phyloP scores from a whole-genome alignment of 257 asterid genomes.

The Cynanchum wilfordii region DNA sequence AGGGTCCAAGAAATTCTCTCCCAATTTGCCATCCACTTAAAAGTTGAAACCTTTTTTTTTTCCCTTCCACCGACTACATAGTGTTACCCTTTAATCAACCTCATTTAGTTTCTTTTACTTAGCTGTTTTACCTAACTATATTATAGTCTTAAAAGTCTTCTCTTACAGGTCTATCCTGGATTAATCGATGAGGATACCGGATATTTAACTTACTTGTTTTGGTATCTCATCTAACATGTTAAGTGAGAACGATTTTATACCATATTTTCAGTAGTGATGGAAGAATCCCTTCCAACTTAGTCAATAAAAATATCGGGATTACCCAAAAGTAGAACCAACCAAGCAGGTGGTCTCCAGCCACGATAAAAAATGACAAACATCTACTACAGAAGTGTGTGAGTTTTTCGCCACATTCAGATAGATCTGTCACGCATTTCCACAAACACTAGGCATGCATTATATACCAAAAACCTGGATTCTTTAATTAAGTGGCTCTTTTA shows the following conservation, averaged over 20 bases:
- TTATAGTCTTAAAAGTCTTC: no score
- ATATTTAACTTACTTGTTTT: no score
- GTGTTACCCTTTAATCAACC: not conserved
- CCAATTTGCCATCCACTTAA: not conserved
- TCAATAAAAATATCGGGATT: no score
- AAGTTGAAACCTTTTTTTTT: not conserved
- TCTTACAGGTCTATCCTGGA: no score
- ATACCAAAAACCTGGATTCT: not conserved
- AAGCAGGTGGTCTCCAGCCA: not conserved
- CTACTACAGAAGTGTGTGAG: not conserved
- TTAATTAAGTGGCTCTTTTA: no score
- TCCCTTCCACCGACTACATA: not conserved
- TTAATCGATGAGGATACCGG: no score
- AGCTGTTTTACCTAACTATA: no score
- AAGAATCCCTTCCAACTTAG: no score
- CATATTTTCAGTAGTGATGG: no score
- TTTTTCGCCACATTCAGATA: not conserved
- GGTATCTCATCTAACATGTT: no score
- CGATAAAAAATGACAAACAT: constrained; percentile 5
- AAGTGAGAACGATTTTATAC: no score
- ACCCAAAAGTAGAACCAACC: not conserved
- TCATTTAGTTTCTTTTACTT: no score
- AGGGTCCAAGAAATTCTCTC: not conserved
- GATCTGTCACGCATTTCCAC: constrained; percentile 9
- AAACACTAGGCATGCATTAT: not conserved